Evolutionary conservation across 768 basidiomycete species (phyloP).

Genomic region (Lactifluus subvellereus): DNA sequence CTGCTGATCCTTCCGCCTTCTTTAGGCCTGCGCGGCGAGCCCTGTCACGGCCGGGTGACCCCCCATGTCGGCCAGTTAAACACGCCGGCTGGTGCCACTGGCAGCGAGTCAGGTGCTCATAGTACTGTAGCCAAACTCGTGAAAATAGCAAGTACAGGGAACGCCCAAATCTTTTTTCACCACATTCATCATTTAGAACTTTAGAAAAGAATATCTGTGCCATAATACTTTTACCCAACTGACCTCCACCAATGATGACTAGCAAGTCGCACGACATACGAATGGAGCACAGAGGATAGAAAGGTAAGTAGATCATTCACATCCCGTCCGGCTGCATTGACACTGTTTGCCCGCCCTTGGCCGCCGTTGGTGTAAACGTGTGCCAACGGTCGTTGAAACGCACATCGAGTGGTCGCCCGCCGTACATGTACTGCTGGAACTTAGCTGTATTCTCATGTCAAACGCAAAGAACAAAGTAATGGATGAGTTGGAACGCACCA

Average conservation of each 20-base stretch:
- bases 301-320: constrained; percentile 13
- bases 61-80: too few species aligned
- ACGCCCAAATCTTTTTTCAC: too few species aligned
- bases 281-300: background rate
- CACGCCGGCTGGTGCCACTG: too few species aligned
- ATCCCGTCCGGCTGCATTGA: constrained; percentile 55
- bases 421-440: constrained; percentile 94
- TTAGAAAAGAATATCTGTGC: background rate
- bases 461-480: background rate
- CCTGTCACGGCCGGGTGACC: too few species aligned
- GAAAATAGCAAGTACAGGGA: too few species aligned
- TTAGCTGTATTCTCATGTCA: constrained; percentile 51
- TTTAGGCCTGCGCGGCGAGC: too few species aligned
- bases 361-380: constrained; percentile 82
- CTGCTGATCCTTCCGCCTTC: too few species aligned
- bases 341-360: constrained; percentile 75
- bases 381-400: constrained; percentile 96
- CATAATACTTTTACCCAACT: background rate
- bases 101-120: too few species aligned
- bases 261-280: background rate
- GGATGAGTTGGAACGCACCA: constrained; percentile 39
- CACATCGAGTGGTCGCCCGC: constrained; percentile 84
- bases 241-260: background rate
- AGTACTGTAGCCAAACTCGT: too few species aligned
- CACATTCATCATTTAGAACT: background rate